Conservation (phyloP, 345 rosid species). For the Hypericum perforatum region DNA sequence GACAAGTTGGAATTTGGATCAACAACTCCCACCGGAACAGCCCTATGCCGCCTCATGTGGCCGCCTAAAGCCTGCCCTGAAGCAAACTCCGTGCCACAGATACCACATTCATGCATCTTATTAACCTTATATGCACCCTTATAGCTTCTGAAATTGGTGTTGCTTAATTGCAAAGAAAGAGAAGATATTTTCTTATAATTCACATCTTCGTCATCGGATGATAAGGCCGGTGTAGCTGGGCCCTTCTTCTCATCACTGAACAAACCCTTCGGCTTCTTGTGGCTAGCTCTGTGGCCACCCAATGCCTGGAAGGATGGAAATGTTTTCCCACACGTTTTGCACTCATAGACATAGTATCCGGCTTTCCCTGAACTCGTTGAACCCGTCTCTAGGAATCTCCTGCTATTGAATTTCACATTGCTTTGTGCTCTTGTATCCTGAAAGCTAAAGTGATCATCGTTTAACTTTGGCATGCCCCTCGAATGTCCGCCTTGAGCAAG, state of each 20-base stretch:
- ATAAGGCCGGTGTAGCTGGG: not conserved
- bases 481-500: constrained; percentile 57
- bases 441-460: not conserved
- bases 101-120: constrained; percentile 66
- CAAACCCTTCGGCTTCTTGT: constrained; percentile 59
- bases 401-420: constrained; percentile 40
- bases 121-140: constrained; percentile 25
- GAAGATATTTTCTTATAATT: constrained; percentile 31
- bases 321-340: constrained; percentile 79
- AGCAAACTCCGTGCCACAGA: constrained; percentile 80
- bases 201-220: constrained; percentile 30
- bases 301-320: constrained; percentile 96
- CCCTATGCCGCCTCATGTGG: constrained; percentile 91
- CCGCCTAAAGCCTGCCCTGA: constrained; percentile 99
- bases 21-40: constrained; percentile 17
- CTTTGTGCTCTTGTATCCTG: not conserved
- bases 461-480: constrained; percentile 1
- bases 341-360: constrained; percentile 76
- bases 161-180: constrained; percentile 53
- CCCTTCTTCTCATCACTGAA: constrained; percentile 7
- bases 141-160: constrained; percentile 5
- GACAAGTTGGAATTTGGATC: constrained; percentile 23
- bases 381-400: constrained; percentile 53
- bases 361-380: constrained; percentile 41
- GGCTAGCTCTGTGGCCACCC: constrained; percentile 97